Base-by-base conservation (phyloP, 768 basidiomycete genomes). In the Termitomyces sp. region DNA sequence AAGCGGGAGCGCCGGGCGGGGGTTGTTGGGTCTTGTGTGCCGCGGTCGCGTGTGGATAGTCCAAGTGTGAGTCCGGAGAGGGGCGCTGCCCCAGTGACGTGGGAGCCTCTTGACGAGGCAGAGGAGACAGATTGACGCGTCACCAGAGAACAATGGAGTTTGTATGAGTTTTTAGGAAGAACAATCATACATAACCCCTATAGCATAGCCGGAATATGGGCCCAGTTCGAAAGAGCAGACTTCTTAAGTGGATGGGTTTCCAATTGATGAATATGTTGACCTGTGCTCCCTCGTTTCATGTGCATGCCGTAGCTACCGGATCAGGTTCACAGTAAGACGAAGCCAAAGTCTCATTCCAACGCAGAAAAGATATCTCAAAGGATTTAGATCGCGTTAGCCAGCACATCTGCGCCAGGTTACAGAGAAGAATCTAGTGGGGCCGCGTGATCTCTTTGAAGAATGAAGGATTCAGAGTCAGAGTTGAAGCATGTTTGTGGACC, bases 391-490 rank as follows among this genome's bases (percentile, higher is more conserved):
- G 22, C 30, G 30, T 30, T 30, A 30, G 30, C 14, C 14, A 44
- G 0, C 44, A 14, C 2, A 4, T 26, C 18, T 2, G 16, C 26
- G 16, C 45, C 26, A 46, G 45, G 8, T 41, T 40, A 40, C 18
- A 9, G n/a, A 41, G n/a, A 20, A n/a, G n/a, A 41, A 9, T 20
- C 3, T 41, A 84, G 18, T 84, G 83, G 36, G n/a, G 38, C 16
- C 18, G 38, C 6, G 38, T 38, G 16, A 36, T 36, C 35, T 33
- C 35, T 33, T 33, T 14, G 11, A 36, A 14, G 35, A 26, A 26
- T 26, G 26, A 26, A 26, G 26, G 26, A n/a, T n/a, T n/a, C n/a
- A n/a, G n/a, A n/a, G n/a, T 26, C 26, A 4, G 26, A 26, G 26
- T 35, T 35, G 14, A 16, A 36, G 35, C 36, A 38, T 40, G 18